phyloP scores from a whole-genome alignment of 1,284 basidiomycete species.

The Irpex sp. region DNA sequence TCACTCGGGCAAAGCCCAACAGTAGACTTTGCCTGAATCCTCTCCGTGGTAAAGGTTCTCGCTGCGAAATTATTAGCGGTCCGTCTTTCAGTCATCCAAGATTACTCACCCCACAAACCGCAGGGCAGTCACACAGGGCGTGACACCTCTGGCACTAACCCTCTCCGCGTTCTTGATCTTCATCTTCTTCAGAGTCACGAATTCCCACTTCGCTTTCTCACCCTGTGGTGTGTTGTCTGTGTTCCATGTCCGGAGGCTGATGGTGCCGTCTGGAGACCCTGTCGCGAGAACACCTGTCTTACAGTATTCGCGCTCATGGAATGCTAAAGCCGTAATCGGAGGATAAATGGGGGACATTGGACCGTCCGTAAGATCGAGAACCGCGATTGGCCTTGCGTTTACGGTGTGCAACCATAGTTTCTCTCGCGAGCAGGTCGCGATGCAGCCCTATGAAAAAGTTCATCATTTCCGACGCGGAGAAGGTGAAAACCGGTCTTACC shows the following conservation, averaged over 20 bases:
- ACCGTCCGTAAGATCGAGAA: slow-evolving; percentile 53
- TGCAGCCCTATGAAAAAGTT: slow-evolving; percentile 56
- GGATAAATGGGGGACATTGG: slow-evolving; percentile 34
- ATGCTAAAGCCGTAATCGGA: slow-evolving; percentile 58
- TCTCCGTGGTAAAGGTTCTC: slow-evolving; percentile 67
- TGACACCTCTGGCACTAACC: slow-evolving; percentile 20
- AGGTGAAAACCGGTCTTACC: slow-evolving; percentile 34
- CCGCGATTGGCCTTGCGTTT: slow-evolving; percentile 72
- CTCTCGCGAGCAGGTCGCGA: slow-evolving; percentile 73
- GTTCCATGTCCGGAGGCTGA: slow-evolving; percentile 72
- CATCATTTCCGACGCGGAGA: not conserved
- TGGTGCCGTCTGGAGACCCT: slow-evolving; percentile 62
- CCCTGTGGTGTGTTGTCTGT: slow-evolving; percentile 61
- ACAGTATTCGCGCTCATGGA: slow-evolving; percentile 80
- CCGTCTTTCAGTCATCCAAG: not conserved
- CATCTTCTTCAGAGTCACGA: slow-evolving; percentile 61
- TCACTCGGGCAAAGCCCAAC: slow-evolving; percentile 59
- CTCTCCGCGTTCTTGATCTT: slow-evolving; percentile 37
- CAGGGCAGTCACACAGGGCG: slow-evolving; percentile 59
- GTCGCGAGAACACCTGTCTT: slow-evolving; percentile 66
- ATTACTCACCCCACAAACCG: slow-evolving; percentile 63
- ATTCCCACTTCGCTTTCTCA: slow-evolving; percentile 68
- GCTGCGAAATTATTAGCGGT: slow-evolving; percentile 28
- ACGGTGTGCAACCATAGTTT: slow-evolving; percentile 77
- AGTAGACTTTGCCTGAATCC: slow-evolving; percentile 57